phyloP scores from a whole-genome alignment of 257 asterid species.

The Nicotiana otophora region DNA sequence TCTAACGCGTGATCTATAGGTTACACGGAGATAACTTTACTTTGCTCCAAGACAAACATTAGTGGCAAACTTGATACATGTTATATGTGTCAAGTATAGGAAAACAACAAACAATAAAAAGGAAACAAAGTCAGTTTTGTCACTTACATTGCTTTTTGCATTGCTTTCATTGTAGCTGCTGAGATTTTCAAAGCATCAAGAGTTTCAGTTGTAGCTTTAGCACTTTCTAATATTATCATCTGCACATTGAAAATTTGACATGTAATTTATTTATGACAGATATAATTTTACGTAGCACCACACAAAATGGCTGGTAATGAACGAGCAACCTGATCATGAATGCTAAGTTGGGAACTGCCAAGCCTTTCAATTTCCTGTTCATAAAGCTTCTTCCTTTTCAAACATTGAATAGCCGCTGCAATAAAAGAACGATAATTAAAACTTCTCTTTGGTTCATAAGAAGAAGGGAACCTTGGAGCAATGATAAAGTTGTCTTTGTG shows the following conservation, averaged over 20 bases:
- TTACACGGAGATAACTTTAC: no score
- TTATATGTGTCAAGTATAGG: background rate
- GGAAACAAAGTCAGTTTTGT: background rate
- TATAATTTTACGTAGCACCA: background rate
- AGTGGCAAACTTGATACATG: no score
- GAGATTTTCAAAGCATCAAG: constrained; percentile 67
- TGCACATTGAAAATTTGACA: constrained; percentile 7
- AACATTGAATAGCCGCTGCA: constrained; percentile 88
- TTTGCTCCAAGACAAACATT: no score
- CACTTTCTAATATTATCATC: constrained; percentile 78
- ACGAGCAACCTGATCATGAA: constrained; percentile 73
- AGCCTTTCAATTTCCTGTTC: constrained; percentile 82
- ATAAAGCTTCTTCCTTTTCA: constrained; percentile 75
- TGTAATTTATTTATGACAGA: background rate
- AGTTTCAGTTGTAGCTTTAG: constrained; percentile 71
- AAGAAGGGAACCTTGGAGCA: no score
- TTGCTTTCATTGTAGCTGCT: constrained; percentile 70
- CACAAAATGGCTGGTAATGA: background rate
- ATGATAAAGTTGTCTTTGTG: no score
- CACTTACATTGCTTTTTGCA: constrained; percentile 69
- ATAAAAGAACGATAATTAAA: background rate
- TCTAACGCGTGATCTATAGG: no score
- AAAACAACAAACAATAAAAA: background rate
- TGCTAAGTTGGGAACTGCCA: constrained; percentile 69
- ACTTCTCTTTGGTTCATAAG: background rate